Evolutionary conservation across 225 moss, liverwort and hornwort species (phyloP).

Genomic region (Takakia lepidozioides): DNA sequence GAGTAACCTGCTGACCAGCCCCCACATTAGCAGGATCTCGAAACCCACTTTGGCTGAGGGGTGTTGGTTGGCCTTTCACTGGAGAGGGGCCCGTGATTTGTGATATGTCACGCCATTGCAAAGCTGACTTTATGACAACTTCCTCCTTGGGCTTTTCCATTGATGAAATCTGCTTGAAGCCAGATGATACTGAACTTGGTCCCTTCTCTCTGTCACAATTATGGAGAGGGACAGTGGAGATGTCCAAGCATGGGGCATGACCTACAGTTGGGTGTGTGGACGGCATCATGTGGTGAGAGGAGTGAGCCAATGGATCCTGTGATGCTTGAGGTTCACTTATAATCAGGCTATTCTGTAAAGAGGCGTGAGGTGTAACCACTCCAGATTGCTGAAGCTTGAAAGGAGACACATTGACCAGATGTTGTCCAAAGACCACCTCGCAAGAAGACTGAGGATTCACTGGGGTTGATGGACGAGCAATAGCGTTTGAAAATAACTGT

Average conservation of each 20-base stretch:
- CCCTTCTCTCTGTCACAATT: too few species aligned
- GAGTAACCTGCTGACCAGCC: constrained; percentile 83
- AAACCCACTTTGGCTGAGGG: constrained; percentile 97
- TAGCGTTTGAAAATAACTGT: constrained; percentile 9
- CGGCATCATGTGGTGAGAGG: too few species aligned
- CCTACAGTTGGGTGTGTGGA: too few species aligned
- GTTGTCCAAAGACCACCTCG: constrained; percentile 8
- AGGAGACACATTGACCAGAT: background rate
- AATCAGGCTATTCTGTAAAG: too few species aligned
- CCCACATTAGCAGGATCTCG: constrained; percentile 90
- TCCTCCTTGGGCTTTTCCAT: constrained; percentile 4
- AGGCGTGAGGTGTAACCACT: too few species aligned
- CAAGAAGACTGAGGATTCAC: constrained; percentile 8
- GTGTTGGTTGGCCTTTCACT: constrained; percentile 57
- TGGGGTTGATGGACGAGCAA: constrained; percentile 18
- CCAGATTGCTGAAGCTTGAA: too few species aligned
- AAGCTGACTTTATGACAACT: constrained; percentile 19
- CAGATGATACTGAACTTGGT: too few species aligned
- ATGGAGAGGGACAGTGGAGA: too few species aligned
- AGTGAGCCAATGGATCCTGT: too few species aligned
- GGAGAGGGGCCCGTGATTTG: constrained; percentile 80
- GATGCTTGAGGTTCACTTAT: too few species aligned
- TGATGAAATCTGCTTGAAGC: too few species aligned
- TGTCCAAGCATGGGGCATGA: too few species aligned
- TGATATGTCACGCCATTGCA: constrained; percentile 85